A percentile compares a stretch with the other conserved stretches of the same genome.
Evolutionary conservation across 2,329 filamentous ascomycete species (phyloP).

Genomic region (Nigrospora oryzae): DNA sequence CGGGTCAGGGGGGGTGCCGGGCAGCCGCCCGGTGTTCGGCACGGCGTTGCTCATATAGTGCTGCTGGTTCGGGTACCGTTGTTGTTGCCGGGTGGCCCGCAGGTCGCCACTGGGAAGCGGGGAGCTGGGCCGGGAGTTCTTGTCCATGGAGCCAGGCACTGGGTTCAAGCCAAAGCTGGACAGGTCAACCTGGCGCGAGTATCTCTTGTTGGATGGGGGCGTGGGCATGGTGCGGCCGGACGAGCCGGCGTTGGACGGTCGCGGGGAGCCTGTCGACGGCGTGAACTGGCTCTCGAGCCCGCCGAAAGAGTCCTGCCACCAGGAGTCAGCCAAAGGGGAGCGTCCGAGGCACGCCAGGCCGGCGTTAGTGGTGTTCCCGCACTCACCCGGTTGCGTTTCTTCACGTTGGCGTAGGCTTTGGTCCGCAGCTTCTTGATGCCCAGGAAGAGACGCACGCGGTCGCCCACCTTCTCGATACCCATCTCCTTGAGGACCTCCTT

Average conservation of each 20-base stretch:
- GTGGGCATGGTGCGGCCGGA: constrained; percentile 34
- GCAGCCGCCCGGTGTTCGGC: constrained; percentile 44
- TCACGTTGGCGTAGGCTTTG: constrained; percentile 66
- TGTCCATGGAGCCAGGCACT: constrained; percentile 25
- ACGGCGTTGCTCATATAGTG: constrained; percentile 36
- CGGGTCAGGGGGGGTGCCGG: constrained; percentile 55
- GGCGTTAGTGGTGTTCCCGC: not conserved
- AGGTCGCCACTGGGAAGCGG: constrained; percentile 52
- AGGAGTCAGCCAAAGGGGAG: not conserved
- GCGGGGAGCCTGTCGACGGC: constrained; percentile 56
- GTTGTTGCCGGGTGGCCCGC: constrained; percentile 36
- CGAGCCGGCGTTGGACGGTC: constrained; percentile 42
- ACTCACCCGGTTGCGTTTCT: constrained; percentile 77
- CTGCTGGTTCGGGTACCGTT: constrained; percentile 47
- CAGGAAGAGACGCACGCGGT: constrained; percentile 83
- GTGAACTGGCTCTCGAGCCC: constrained; percentile 60
- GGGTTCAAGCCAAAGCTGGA: constrained; percentile 27
- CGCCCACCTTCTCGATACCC: constrained; percentile 95
- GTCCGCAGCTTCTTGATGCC: constrained; percentile 77
- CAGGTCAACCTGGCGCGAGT: constrained; percentile 52
- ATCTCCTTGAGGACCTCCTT: constrained; percentile 95
- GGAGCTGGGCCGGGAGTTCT: constrained; percentile 59
- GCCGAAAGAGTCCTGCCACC: constrained; percentile 68
- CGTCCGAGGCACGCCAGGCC: no score
- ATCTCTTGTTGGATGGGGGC: constrained; percentile 49